phyloP scores from a whole-genome alignment of 768 basidiomycete genomes.

The Termitomyces titanicus region DNA sequence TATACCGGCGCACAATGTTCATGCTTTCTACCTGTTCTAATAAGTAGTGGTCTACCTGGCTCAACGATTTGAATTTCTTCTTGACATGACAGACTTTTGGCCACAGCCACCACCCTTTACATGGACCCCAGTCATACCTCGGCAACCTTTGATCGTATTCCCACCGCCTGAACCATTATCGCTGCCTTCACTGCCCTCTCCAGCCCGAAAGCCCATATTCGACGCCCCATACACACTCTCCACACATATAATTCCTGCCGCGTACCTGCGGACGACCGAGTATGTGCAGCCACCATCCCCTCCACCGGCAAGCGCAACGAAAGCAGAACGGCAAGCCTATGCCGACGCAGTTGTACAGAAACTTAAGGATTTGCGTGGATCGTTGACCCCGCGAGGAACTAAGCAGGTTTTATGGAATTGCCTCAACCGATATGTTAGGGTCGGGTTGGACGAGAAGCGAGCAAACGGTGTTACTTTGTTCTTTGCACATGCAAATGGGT shows the following conservation, averaged over 20 bases:
- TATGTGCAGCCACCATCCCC: slow-evolving; percentile 32
- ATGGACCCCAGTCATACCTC: slow-evolving; percentile 23
- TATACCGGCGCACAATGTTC: not conserved
- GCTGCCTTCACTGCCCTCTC: slow-evolving; percentile 36
- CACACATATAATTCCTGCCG: slow-evolving; percentile 55
- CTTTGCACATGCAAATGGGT: slow-evolving; percentile 82
- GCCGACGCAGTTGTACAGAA: slow-evolving; percentile 20
- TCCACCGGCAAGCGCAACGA: slow-evolving; percentile 27
- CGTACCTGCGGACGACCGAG: slow-evolving; percentile 44
- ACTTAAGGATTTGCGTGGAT: slow-evolving; percentile 27
- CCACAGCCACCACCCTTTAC: slow-evolving; percentile 22
- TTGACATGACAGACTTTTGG: slow-evolving; percentile 14
- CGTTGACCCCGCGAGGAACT: slow-evolving; percentile 33
- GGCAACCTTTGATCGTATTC: slow-evolving; percentile 30
- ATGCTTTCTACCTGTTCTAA: too few species aligned
- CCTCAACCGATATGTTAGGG: slow-evolving; percentile 64
- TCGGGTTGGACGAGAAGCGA: slow-evolving; percentile 18
- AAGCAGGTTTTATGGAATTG: slow-evolving; percentile 60
- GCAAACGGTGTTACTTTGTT: slow-evolving; percentile 63
- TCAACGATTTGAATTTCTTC: not conserved
- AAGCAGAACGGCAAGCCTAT: slow-evolving; percentile 30
- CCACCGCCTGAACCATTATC: slow-evolving; percentile 33
- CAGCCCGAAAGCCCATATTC: slow-evolving; percentile 30
- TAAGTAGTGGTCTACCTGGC: not conserved
- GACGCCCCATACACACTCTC: slow-evolving; percentile 37